Conservation (phyloP, 2,329 filamentous ascomycete species). For the Paecilomyces niveus region DNA sequence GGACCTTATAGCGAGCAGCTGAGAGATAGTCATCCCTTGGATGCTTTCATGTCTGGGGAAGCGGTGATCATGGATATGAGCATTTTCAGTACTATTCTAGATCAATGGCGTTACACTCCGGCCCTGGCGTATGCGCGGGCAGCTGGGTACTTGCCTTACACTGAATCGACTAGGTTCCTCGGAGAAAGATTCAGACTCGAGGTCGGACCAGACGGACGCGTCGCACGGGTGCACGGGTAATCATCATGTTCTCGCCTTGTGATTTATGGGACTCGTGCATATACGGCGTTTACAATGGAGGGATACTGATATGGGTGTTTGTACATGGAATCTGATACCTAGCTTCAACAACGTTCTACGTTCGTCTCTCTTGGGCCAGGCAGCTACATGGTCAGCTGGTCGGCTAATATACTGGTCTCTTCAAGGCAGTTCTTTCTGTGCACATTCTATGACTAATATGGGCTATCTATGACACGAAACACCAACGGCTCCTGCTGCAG, state of each 20-base stretch:
- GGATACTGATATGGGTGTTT: neutral
- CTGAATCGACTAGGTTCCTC: slow-evolving; percentile 29
- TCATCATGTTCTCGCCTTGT: neutral
- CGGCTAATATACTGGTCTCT: neutral
- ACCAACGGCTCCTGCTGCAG: neutral
- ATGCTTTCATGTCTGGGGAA: slow-evolving; percentile 30
- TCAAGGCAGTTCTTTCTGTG: neutral
- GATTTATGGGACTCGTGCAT: neutral
- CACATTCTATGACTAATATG: neutral
- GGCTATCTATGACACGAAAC: neutral
- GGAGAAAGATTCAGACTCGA: slow-evolving; percentile 32
- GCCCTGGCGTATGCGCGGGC: slow-evolving; percentile 13
- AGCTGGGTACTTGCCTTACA: slow-evolving; percentile 20
- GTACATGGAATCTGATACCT: neutral
- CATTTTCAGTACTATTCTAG: slow-evolving; percentile 26
- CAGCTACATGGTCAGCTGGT: neutral
- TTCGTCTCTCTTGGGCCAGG: neutral
- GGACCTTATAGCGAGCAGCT: slow-evolving; percentile 8
- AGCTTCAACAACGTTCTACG: neutral
- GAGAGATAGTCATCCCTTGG: slow-evolving; percentile 28
- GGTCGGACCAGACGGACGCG: slow-evolving; percentile 25
- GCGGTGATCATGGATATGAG: slow-evolving; percentile 31
- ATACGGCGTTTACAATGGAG: neutral
- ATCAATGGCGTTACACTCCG: slow-evolving; percentile 31
- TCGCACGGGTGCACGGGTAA: slow-evolving; percentile 21